These are phyloP conservation scores for Candida sanyaensis DNA, from an alignment of 1,139 yeast genomes.

Conservation along the genomic window DNA sequence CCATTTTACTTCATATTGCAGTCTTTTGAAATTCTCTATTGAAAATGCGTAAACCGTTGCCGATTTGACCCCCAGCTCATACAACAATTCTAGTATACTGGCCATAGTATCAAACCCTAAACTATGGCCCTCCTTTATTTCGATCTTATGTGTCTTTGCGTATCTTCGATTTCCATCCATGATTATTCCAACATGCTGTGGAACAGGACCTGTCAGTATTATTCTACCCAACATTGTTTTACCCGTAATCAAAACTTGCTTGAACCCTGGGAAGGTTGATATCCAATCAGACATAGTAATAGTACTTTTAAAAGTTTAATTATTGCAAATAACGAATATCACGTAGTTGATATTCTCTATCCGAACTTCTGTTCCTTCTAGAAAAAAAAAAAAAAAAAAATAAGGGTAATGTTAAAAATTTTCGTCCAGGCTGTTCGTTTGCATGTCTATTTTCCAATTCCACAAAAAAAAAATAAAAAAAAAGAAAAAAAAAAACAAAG, in stretches of 20 bases:
- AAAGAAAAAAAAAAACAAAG: background rate
- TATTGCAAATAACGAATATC: too few relatives aligned
- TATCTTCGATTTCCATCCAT: conserved; percentile 97
- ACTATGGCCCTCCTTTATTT: conserved; percentile 86
- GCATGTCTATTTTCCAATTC: background rate
- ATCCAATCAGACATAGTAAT: conserved; percentile 40
- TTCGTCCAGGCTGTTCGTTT: conserved; percentile 1
- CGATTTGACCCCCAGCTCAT: conserved; percentile 78
- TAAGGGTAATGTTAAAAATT: background rate
- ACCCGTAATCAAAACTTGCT: conserved; percentile 39
- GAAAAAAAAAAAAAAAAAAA: background rate
- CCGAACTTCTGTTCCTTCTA: background rate
- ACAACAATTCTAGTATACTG: conserved; percentile 72
- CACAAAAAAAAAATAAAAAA: background rate
- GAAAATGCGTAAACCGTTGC: conserved; percentile 95
- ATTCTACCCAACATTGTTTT: conserved; percentile 58
- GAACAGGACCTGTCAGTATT: conserved; percentile 80
- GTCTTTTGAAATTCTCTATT: conserved; percentile 89
- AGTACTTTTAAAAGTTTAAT: too few relatives aligned
- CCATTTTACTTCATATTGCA: conserved; percentile 78
- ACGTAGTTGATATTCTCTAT: background rate
- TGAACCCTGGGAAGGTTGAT: conserved; percentile 52
- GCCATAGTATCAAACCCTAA: conserved; percentile 92
- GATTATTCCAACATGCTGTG: conserved; percentile 87
- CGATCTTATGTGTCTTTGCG: conserved; percentile 73